A percentile compares a stretch with the other conserved stretches of the same genome.
These are phyloP conservation scores for Dalbergia cultrata DNA, from an alignment of 306 rosid genomes.

Conservation along the genomic window DNA sequence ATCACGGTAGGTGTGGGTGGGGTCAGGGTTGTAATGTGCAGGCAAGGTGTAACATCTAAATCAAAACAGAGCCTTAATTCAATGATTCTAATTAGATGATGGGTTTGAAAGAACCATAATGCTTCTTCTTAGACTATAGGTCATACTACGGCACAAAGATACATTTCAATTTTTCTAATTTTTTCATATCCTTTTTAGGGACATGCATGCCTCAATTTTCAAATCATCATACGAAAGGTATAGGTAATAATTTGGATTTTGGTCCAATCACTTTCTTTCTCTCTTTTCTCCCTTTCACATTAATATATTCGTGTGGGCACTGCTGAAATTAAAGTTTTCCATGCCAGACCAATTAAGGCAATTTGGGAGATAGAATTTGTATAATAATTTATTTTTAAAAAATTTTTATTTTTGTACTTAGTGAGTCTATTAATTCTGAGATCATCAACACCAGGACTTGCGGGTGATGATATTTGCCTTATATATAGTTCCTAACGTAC, in stretches of 20 bases:
- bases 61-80: conserved; percentile 53
- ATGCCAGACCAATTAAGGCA: conserved; percentile 46
- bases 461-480: neutral
- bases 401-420: neutral
- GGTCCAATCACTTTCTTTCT: conserved; percentile 42
- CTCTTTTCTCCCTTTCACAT: conserved; percentile 38
- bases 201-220: conserved; percentile 32
- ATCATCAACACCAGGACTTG: neutral
- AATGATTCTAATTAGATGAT: conserved; percentile 49
- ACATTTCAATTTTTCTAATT: neutral
- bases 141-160: neutral
- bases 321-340: neutral
- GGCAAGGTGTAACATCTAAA: conserved; percentile 71
- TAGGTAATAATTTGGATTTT: conserved; percentile 52
- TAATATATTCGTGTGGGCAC: conserved; percentile 22
- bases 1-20: conserved; percentile 73
- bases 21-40: conserved; percentile 48
- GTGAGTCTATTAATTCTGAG: neutral
- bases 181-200: conserved; percentile 19
- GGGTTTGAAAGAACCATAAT: conserved; percentile 37
- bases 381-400: neutral
- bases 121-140: conserved; percentile 36
- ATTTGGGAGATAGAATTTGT: neutral
- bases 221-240: conserved; percentile 51
- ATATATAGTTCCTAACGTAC: neutral